phyloP scores from a whole-genome alignment of 2,329 filamentous ascomycete genomes.

The Botryotinia convoluta region DNA sequence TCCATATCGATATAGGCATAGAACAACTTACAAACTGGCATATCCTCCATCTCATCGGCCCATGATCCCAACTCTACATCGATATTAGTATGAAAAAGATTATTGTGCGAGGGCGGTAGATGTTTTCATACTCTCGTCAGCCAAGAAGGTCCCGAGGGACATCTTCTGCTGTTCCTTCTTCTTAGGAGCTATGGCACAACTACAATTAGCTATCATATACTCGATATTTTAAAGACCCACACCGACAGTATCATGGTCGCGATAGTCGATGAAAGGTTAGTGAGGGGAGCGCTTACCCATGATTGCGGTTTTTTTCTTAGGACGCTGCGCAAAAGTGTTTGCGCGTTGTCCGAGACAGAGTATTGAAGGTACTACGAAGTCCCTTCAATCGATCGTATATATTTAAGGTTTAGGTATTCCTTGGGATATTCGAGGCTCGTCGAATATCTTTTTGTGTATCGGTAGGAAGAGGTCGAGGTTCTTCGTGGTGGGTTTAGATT shows the following conservation, averaged over 20 bases:
- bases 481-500: constrained; percentile 16
- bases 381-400: constrained; percentile 27
- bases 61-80: constrained; percentile 75
- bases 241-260: not conserved
- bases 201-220: constrained; percentile 43
- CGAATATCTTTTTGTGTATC: constrained; percentile 19
- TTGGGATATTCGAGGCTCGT: constrained; percentile 10
- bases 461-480: constrained; percentile 10
- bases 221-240: not conserved
- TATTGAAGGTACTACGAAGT: constrained; percentile 28
- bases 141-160: constrained; percentile 94
- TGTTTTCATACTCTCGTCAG: constrained; percentile 72
- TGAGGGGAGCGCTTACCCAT: constrained; percentile 51
- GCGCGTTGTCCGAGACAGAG: constrained; percentile 33
- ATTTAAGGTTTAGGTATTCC: not conserved
- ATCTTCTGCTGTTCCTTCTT: constrained; percentile 92
- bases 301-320: constrained; percentile 51
- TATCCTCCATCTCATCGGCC: constrained; percentile 97
- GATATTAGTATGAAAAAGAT: constrained; percentile 41
- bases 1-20: not conserved
- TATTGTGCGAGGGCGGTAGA: constrained; percentile 36
- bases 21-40: constrained; percentile 40
- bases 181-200: constrained; percentile 67
- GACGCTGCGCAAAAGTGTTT: constrained; percentile 44
- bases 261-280: constrained; percentile 20